These are phyloP conservation scores for Amaranthus tricolor DNA, from an alignment of 179 eudicot genomes.

Conservation along the genomic window DNA sequence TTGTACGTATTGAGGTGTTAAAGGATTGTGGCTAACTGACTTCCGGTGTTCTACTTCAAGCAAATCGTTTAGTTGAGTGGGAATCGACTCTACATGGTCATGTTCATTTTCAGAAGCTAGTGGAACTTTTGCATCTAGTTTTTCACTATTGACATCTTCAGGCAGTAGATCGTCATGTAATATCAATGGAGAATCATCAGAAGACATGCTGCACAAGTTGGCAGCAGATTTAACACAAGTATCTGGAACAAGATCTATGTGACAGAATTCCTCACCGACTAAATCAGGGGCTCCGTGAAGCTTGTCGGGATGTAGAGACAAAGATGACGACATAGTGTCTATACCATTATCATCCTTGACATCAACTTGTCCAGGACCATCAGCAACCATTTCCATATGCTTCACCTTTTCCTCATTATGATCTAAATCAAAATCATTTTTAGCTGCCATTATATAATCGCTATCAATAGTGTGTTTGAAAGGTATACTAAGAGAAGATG, in stretches of 20 bases:
- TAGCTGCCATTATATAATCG: conserved; percentile 11
- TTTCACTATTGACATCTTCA: conserved; percentile 23
- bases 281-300: conserved; percentile 28
- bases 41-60: conserved; percentile 24
- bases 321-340: conserved; percentile 20
- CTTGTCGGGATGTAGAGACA: conserved; percentile 11
- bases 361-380: conserved; percentile 13
- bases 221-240: conserved; percentile 22
- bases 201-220: conserved; percentile 17
- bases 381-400: conserved; percentile 13
- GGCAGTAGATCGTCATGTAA: conserved; percentile 18
- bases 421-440: conserved; percentile 13
- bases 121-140: conserved; percentile 19
- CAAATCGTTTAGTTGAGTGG: conserved; percentile 17
- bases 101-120: conserved; percentile 20
- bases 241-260: conserved; percentile 28
- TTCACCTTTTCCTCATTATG: conserved; percentile 20
- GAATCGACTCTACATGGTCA: conserved; percentile 32
- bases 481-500: conserved; percentile 5
- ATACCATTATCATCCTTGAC: conserved; percentile 6
- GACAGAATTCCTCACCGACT: conserved; percentile 23
- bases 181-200: conserved; percentile 29
- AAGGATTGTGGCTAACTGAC: conserved; percentile 21
- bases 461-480: conserved; percentile 14
- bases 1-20: conserved; percentile 4